A percentile compares a stretch with the other conserved stretches of the same genome.
phyloP scores from a whole-genome alignment of 257 asterid genomes.

The Jacaranda copaia region DNA sequence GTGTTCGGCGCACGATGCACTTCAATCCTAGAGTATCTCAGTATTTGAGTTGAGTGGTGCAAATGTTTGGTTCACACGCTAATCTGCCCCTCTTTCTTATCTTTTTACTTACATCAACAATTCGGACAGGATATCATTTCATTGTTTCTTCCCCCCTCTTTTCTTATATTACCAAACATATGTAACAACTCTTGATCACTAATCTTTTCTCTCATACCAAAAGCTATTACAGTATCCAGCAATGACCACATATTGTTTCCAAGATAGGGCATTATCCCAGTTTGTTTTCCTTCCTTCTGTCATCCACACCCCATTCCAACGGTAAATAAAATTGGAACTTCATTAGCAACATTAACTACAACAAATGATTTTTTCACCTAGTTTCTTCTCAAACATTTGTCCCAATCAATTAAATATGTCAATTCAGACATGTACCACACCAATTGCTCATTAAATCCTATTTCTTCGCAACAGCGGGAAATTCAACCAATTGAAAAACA shows the following conservation, averaged over 20 bases:
- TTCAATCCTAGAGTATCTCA: background rate
- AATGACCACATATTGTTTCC: background rate
- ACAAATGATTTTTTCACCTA: background rate
- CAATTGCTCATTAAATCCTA: background rate
- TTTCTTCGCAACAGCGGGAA: too few relatives aligned
- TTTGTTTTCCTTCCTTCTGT: constrained; percentile 1
- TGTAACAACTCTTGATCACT: background rate
- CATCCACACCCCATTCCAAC: background rate
- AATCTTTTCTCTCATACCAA: background rate
- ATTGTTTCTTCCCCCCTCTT: background rate
- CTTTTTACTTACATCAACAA: background rate
- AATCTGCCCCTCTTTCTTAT: background rate
- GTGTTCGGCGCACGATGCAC: background rate
- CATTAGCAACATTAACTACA: background rate
- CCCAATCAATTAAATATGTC: background rate
- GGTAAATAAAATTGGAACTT: background rate
- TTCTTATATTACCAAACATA: background rate
- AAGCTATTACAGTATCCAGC: background rate
- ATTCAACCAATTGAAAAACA: background rate
- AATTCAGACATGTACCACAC: background rate
- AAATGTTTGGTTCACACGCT: background rate
- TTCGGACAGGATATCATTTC: background rate
- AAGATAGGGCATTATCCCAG: background rate
- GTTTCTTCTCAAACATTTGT: background rate
- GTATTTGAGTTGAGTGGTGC: background rate